phyloP scores from a whole-genome alignment of 2,329 filamentous ascomycete genomes.

The Epichloe elymi region DNA sequence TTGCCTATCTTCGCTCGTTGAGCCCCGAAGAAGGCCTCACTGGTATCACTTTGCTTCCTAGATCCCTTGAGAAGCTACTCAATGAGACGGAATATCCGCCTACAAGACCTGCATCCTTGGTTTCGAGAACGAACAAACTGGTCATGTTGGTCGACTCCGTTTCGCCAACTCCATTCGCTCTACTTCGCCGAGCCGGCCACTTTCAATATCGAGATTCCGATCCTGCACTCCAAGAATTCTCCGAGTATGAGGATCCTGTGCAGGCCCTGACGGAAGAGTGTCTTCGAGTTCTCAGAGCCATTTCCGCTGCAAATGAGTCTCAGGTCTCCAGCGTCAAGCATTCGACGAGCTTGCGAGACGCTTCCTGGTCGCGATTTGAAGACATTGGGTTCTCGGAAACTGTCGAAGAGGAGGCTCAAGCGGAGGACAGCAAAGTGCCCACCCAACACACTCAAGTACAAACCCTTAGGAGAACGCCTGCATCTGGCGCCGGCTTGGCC shows the following conservation, averaged over 20 bases:
- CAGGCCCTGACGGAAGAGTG: slow-evolving; percentile 87
- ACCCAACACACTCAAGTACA: slow-evolving; percentile 25
- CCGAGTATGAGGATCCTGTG: slow-evolving; percentile 80
- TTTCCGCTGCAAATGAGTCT: slow-evolving; percentile 81
- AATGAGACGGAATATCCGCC: slow-evolving; percentile 93
- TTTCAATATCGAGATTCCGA: slow-evolving; percentile 93
- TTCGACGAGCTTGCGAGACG: slow-evolving; percentile 63
- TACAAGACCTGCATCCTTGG: slow-evolving; percentile 60
- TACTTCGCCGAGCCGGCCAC: slow-evolving; percentile 80
- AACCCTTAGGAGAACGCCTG: slow-evolving; percentile 51
- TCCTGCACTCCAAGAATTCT: slow-evolving; percentile 68
- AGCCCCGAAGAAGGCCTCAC: slow-evolving; percentile 66
- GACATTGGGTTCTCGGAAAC: slow-evolving; percentile 79
- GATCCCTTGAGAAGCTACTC: slow-evolving; percentile 80
- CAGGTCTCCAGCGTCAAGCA: slow-evolving; percentile 57
- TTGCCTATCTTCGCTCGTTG: slow-evolving; percentile 85
- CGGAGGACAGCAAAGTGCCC: slow-evolving; percentile 41
- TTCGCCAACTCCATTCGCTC: slow-evolving; percentile 84
- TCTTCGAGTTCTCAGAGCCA: slow-evolving; percentile 73
- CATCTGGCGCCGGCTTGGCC: slow-evolving; percentile 55
- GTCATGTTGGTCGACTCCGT: slow-evolving; percentile 95
- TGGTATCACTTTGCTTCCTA: slow-evolving; percentile 74
- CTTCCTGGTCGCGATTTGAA: slow-evolving; percentile 93
- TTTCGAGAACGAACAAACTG: slow-evolving; percentile 72
- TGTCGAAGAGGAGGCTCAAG: slow-evolving; percentile 51